Evolutionary conservation across 2,329 filamentous ascomycete species (phyloP).

Genomic region (Cladosporium sp.): DNA sequence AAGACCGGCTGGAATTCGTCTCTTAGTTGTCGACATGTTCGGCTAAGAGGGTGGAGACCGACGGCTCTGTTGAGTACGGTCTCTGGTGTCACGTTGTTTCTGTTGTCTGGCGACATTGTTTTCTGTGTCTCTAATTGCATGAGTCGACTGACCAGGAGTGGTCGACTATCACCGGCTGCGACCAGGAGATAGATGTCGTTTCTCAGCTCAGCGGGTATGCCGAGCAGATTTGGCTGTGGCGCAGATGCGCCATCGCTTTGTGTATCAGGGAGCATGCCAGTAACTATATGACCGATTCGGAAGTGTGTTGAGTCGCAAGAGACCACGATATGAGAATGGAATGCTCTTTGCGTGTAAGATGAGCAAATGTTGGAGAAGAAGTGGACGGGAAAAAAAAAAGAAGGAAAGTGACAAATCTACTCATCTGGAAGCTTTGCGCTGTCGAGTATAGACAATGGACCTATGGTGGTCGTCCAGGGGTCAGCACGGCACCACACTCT

Average conservation of each 20-base stretch:
- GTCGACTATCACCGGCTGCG: not conserved
- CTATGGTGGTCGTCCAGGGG: not conserved
- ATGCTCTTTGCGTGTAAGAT: not conserved
- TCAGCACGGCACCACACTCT: not conserved
- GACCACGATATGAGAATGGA: too few relatives aligned
- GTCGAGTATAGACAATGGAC: not conserved
- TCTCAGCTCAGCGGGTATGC: not conserved
- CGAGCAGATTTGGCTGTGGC: not conserved
- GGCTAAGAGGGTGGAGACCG: not conserved
- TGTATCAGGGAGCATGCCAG: not conserved
- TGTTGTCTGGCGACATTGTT: not conserved
- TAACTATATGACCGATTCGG: not conserved
- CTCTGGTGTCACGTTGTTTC: not conserved
- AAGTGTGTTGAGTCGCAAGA: too few relatives aligned
- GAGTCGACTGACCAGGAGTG: not conserved
- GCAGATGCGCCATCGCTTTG: not conserved
- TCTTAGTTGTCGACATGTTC: not conserved
- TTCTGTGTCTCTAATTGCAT: not conserved
- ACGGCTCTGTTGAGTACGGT: not conserved
- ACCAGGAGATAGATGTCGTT: not conserved
- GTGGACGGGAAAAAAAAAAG: not conserved
- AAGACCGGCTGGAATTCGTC: not conserved
- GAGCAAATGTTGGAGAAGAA: not conserved
- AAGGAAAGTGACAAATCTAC: not conserved
- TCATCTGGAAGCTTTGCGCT: not conserved